Evolutionary conservation across 2,329 filamentous ascomycete genomes (phyloP).

Genomic region (Monilinia vaccinii-corymbosi): DNA sequence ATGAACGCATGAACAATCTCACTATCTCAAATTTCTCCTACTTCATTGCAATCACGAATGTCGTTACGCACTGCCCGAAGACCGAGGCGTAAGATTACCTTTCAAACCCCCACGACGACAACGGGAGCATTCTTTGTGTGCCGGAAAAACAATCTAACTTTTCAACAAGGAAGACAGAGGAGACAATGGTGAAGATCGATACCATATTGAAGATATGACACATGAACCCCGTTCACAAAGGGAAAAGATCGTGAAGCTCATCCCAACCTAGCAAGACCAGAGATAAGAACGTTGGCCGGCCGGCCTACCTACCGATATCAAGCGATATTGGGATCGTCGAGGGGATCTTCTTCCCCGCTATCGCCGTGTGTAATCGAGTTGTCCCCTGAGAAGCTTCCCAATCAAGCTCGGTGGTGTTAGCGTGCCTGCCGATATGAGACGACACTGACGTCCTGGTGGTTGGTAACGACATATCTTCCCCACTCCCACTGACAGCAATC

Average conservation of each 20-base stretch:
- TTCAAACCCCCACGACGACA: not conserved
- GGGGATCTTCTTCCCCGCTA: not conserved
- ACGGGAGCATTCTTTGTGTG: not conserved
- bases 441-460: not conserved
- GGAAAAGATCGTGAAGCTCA: constrained; percentile 2
- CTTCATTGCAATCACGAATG: not conserved
- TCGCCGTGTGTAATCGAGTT: not conserved
- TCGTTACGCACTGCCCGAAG: not conserved
- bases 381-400: not conserved
- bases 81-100: not conserved
- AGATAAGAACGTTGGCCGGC: not conserved
- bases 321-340: not conserved
- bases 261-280: not conserved
- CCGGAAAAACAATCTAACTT: not conserved
- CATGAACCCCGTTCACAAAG: not conserved
- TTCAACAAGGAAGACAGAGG: constrained; percentile 2
- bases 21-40: not conserved
- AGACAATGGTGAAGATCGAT: not conserved
- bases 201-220: not conserved
- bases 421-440: not conserved
- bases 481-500: not conserved
- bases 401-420: not conserved
- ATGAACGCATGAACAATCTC: not conserved
- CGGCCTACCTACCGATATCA: not conserved
- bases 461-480: not conserved